A percentile compares a stretch with the other conserved stretches of the same genome.
These are phyloP conservation scores for Puccinia horiana DNA, from an alignment of 1,284 basidiomycete species.

Conservation along the genomic window DNA sequence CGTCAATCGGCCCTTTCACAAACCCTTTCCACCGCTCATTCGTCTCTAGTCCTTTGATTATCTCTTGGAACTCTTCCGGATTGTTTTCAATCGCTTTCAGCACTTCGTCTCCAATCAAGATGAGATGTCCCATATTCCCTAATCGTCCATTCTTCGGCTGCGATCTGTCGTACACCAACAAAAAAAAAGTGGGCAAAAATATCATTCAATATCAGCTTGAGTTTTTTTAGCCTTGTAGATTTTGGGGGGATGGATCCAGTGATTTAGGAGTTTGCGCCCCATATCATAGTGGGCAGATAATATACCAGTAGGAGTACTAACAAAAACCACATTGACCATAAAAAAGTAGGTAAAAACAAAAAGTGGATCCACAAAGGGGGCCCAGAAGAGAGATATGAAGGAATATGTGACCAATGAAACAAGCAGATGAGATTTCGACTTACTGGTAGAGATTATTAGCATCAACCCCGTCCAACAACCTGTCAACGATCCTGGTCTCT, in stretches of 20 bases:
- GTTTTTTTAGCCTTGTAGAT: not conserved
- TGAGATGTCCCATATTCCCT: conserved; percentile 96
- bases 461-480: conserved; percentile 79
- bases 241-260: not conserved
- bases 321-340: not conserved
- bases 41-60: conserved; percentile 69
- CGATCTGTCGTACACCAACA: not conserved
- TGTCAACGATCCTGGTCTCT: conserved; percentile 74
- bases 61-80: conserved; percentile 72
- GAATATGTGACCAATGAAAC: not conserved
- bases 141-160: conserved; percentile 69
- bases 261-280: not conserved
- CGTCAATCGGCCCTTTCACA: conserved; percentile 75
- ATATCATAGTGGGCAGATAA: not conserved
- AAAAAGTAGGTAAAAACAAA: conserved; percentile 55
- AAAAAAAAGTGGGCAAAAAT: not conserved
- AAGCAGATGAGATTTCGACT: conserved; percentile 54
- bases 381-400: not conserved
- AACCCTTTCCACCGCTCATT: conserved; percentile 84
- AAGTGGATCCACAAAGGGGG: not conserved
- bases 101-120: conserved; percentile 87
- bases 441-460: conserved; percentile 74
- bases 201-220: not conserved
- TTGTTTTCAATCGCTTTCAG: conserved; percentile 80
- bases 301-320: not conserved